Conservation (phyloP, 331 rosid species). For the Malus hybrid region DNA sequence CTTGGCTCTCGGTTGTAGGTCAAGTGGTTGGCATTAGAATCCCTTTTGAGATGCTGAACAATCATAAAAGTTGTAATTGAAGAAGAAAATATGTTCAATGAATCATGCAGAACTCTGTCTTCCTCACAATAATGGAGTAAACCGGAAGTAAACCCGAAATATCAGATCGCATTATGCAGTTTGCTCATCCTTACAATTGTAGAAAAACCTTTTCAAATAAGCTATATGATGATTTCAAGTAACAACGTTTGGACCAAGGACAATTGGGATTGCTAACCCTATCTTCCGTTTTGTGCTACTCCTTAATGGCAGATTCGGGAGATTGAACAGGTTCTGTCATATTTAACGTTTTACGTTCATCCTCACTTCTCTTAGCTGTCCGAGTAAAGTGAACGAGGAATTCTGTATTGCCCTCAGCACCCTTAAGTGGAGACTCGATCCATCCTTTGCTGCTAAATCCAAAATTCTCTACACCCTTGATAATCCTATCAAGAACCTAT, state of each 20-base stretch:
- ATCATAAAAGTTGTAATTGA: neutral
- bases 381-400: constrained; percentile 70
- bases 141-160: neutral
- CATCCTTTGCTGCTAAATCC: constrained; percentile 77
- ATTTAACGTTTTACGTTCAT: neutral
- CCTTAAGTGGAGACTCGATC: constrained; percentile 91
- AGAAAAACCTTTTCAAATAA: neutral
- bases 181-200: neutral
- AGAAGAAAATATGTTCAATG: neutral
- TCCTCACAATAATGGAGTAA: neutral
- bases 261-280: neutral
- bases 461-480: constrained; percentile 67
- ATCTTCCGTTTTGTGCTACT: neutral
- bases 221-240: neutral
- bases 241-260: neutral
- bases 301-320: neutral
- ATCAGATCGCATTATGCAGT: neutral
- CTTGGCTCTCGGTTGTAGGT: constrained; percentile 83
- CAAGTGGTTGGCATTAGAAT: constrained; percentile 66
- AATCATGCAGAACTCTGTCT: neutral
- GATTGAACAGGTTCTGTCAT: neutral
- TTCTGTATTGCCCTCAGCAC: constrained; percentile 91
- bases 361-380: constrained; percentile 6
- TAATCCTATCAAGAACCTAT: constrained; percentile 82
- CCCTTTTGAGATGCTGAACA: constrained; percentile 45